phyloP scores from a whole-genome alignment of 23 red algal genomes.

The Cyanidioschyzon merolae region DNA sequence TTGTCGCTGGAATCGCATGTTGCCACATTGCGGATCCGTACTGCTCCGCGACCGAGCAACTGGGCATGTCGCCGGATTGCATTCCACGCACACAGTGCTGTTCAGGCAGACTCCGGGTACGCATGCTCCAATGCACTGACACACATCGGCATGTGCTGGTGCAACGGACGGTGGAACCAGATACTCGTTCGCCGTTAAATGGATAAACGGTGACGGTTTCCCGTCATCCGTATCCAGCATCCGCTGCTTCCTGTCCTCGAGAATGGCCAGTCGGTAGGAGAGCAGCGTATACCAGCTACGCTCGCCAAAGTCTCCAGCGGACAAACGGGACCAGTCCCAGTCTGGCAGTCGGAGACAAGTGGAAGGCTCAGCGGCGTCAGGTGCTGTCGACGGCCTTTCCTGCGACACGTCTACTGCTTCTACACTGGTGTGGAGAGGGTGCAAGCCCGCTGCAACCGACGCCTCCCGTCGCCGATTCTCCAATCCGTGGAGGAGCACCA shows the following conservation, averaged over 20 bases:
- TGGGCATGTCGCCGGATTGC: conserved; percentile 48
- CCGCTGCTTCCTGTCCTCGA: neutral
- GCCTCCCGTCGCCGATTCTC: neutral
- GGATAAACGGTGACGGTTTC: conserved; percentile 33
- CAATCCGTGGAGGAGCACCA: neutral
- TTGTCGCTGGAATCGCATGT: conserved; percentile 61
- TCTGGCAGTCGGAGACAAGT: neutral
- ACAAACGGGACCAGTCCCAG: neutral
- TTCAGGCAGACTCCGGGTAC: conserved; percentile 65
- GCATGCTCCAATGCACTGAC: conserved; percentile 25
- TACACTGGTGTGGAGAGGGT: neutral
- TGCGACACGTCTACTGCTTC: neutral
- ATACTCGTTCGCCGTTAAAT: conserved; percentile 31
- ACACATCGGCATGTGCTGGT: neutral
- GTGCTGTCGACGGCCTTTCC: neutral
- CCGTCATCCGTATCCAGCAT: conserved; percentile 12
- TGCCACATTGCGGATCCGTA: conserved; percentile 34
- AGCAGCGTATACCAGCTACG: conserved; percentile 10
- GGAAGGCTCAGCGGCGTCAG: neutral
- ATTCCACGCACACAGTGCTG: conserved; percentile 51
- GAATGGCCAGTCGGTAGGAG: neutral
- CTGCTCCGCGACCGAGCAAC: conserved; percentile 18
- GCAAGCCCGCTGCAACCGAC: neutral
- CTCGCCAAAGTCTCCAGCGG: conserved; percentile 4
- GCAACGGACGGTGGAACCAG: neutral